Evolutionary conservation across 768 basidiomycete species (phyloP), one percentile per base, ranked within the genome.

Genomic region (Gloeopeniophorella convolvens): DNA sequence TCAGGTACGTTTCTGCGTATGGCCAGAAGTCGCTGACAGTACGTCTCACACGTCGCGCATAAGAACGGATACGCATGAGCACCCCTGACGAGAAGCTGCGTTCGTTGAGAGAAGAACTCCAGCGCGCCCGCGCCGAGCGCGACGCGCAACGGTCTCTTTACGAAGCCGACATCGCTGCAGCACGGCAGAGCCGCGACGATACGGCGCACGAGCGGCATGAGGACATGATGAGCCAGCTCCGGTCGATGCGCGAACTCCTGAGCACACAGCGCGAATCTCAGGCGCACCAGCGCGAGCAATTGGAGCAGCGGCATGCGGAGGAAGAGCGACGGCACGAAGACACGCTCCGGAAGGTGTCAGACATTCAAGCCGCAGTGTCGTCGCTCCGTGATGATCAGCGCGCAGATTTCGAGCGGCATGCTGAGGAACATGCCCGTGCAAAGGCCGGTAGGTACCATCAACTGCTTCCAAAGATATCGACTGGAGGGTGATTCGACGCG

Each of bases 201-300:
- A 32, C 42, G 10, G 36, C 43, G 13, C 50, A 30, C n/a, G 43
- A 42, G 18, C 42, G 46, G 13, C 55, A 50, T 24, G 55, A 50
- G 31, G 45, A 42, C 10, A 43, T 43, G 30, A 52, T 53, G 43
- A 42, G n/a, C 31, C 57, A 58, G 36, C 28, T 58, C 35, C 37
- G 34, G 5, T 34, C 32, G 4, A 45, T 58, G 44, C 36, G 54
- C 24, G 24, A 20, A 33, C 12, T 43, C 15, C 45, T 45, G 21
- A 6, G 15, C 24, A 47, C 18, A 23, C 49, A 50, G 24, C 28
- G 36, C 23, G 20, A 43, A 20, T 45, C 44, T 18, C 44, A 51
- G 35, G 32, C 49, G 9, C 40, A 48, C 6, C 27, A 34, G 24
- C 20, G 36, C 18, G 49, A 48, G n/a, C 49, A 41, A 27, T 37